phyloP scores from a whole-genome alignment of 1,139 yeast species.

The Candida anutae region DNA sequence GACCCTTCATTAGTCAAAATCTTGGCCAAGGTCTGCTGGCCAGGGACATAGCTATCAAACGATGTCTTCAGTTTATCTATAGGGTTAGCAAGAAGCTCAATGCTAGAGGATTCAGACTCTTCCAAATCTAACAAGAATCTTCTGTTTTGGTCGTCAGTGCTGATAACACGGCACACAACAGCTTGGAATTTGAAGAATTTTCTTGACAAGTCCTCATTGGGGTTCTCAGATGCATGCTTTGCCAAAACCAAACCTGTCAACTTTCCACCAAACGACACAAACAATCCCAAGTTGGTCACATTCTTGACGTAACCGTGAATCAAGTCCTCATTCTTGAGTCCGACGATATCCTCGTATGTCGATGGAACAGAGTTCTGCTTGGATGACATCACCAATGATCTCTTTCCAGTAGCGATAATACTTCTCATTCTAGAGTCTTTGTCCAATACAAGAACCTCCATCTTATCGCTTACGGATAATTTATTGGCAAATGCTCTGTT shows the following conservation, averaged over 20 bases:
- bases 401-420: conserved; percentile 57
- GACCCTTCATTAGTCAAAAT: conserved; percentile 62
- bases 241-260: conserved; percentile 81
- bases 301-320: conserved; percentile 73
- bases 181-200: conserved; percentile 61
- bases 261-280: conserved; percentile 73
- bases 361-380: conserved; percentile 48
- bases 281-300: conserved; percentile 70
- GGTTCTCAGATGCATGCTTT: conserved; percentile 55
- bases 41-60: conserved; percentile 50
- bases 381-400: conserved; percentile 62
- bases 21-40: conserved; percentile 52
- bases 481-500: conserved; percentile 57
- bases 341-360: conserved; percentile 49
- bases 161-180: conserved; percentile 54
- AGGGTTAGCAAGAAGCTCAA: conserved; percentile 40
- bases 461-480: conserved; percentile 48
- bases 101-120: conserved; percentile 16
- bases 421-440: conserved; percentile 56
- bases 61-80: conserved; percentile 45
- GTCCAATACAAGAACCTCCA: conserved; percentile 61
- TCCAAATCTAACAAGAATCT: conserved; percentile 59
- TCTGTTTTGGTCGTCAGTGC: conserved; percentile 58
- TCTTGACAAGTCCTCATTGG: conserved; percentile 48
- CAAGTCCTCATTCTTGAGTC: conserved; percentile 32